Base-by-base conservation (phyloP, 2,329 filamentous ascomycete genomes). In the Paraphoma sp. region DNA sequence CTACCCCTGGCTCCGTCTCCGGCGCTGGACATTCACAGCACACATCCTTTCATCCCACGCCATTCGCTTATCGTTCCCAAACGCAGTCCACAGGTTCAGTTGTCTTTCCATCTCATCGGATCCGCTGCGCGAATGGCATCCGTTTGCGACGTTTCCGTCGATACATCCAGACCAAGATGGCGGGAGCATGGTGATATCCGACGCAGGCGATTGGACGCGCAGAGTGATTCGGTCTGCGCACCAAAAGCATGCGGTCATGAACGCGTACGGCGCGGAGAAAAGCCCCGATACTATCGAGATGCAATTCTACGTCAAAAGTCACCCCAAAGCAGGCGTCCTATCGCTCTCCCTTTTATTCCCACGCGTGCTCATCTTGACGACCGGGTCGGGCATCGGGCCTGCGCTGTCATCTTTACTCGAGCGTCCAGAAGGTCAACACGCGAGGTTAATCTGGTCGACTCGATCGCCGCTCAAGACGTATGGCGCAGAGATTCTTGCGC, bases 21-120 rank as follows among this genome's bases (percentile, higher is more conserved):
- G 90, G 53, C 87, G 85, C 64, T 87, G 91, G 54, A 78, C 80
- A 9, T 89, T 94, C 59, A 79, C 83, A 17, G 81, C 88, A 8
- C 87, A 92, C 68, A 79, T 83, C 3, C 85, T 95, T 16, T 94
- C 91, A 0, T 73, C 83, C 18, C 91, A 93, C 76, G 91, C 90
- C 40, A 79, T 91, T 30, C 85, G 88, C 41, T 83, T 95, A 17
- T 85, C 89, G 70, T 74, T 71, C 56, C 57, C 64, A 6, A 53
- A 73, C 40, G 47, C 28, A 11, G 51, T 75, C 30, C 62, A 66
- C 53, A 68, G 65, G n/a, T 73, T 76, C 63, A 70, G 68, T 14
- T 73, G 69, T 18, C 53, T 77, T 0, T 64, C 56, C 9, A 69
- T 77, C 8, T 73, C 71, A 1, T 58, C 62, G 7, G 59, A 62